Percentiles rank a stretch among this genome's conserved stretches.
phyloP scores from a whole-genome alignment of 768 basidiomycete species.

The Leccinum disarticulatum region DNA sequence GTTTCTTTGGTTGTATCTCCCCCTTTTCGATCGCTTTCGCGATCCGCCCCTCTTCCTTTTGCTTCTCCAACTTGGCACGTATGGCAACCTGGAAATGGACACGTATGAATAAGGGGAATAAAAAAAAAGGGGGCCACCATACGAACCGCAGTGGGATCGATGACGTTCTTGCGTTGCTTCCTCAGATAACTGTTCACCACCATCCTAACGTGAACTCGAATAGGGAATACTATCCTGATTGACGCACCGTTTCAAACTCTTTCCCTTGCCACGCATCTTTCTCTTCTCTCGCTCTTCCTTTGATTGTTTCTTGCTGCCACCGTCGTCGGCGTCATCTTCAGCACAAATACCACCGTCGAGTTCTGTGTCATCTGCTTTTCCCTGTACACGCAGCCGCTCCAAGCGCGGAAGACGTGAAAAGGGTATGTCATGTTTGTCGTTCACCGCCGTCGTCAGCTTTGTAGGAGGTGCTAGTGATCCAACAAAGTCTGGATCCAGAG shows the following conservation, averaged over 20 bases:
- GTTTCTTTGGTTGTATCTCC: constrained; percentile 28
- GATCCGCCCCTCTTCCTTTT: constrained; percentile 44
- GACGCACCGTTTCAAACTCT: constrained; percentile 73
- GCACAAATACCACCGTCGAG: constrained; percentile 35
- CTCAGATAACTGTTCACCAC: constrained; percentile 54
- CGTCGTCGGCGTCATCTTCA: constrained; percentile 38
- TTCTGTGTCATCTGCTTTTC: constrained; percentile 72
- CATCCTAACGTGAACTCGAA: not conserved
- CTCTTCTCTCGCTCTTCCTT: constrained; percentile 53
- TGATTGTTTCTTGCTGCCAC: constrained; percentile 28
- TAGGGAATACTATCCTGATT: not conserved
- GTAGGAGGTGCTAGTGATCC: constrained; percentile 65
- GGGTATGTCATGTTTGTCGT: constrained; percentile 49
- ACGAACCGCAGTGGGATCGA: constrained; percentile 76
- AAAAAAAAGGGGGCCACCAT: not conserved
- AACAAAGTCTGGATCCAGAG: constrained; percentile 75
- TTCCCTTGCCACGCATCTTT: constrained; percentile 85
- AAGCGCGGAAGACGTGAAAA: constrained; percentile 76
- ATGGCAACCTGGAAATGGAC: constrained; percentile 47
- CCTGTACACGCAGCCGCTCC: constrained; percentile 58
- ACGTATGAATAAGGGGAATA: not conserved
- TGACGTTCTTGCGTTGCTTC: constrained; percentile 93
- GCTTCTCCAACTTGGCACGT: constrained; percentile 63
- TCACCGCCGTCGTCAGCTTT: constrained; percentile 53
- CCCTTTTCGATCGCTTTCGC: constrained; percentile 37